phyloP scores from a whole-genome alignment of 2,329 filamentous ascomycete genomes.

The Dactylellina sp. region DNA sequence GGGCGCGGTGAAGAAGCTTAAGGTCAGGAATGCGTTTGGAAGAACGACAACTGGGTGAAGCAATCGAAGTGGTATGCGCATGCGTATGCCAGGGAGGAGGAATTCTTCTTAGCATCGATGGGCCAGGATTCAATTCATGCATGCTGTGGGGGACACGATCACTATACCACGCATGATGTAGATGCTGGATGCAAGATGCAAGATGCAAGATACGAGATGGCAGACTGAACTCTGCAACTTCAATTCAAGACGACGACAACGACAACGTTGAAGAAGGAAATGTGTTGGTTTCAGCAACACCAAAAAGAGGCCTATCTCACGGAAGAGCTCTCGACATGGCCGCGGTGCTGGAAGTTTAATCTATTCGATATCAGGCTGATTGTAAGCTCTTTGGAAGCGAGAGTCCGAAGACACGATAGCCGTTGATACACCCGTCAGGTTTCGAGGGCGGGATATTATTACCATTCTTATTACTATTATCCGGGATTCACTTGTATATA shows the following conservation, averaged over 20 bases:
- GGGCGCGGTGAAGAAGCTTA: constrained; percentile 45
- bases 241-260: background rate
- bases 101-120: too few relatives aligned
- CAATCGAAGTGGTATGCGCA: background rate
- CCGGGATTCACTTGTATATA: constrained; percentile 22
- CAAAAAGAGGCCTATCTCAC: background rate
- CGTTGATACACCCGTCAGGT: background rate
- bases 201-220: too few relatives aligned
- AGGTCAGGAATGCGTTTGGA: constrained; percentile 45
- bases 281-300: background rate
- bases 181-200: too few relatives aligned
- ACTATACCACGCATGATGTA: background rate
- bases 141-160: background rate
- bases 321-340: background rate
- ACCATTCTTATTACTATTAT: constrained; percentile 9
- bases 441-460: background rate
- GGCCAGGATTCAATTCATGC: too few relatives aligned
- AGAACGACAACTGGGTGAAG: constrained; percentile 1
- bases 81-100: too few relatives aligned
- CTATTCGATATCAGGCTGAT: constrained; percentile 40
- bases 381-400: constrained; percentile 45
- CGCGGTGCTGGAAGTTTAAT: background rate
- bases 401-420: constrained; percentile 35
- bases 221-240: too few relatives aligned
- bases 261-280: background rate